Base-by-base conservation (phyloP, 2,329 filamentous ascomycete species). In the Cordyceps cateniannulata region DNA sequence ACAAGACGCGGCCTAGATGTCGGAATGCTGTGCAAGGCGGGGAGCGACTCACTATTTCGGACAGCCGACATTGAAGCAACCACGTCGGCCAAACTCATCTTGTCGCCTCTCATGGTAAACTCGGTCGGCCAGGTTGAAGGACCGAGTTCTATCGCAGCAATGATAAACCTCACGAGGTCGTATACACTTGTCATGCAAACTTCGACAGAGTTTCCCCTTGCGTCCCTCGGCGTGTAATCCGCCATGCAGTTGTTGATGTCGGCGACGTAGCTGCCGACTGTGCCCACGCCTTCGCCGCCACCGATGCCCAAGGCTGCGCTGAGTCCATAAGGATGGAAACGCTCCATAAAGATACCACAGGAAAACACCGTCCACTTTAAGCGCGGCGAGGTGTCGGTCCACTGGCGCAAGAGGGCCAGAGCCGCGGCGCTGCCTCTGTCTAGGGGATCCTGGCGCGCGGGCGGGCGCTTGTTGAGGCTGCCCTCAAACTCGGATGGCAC, bases 401-500 rank as follows among this genome's bases (percentile, higher is more conserved):
- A 86, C 53, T 84, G 77, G 52, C 80, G 77, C 4, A 90, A 73
- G 18, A 82, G 76, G 1, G 77, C 75, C 6, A 87, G 75, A 1
- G 86, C 85, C n/a, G 78, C 76, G 12, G 76, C 75, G 24, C 82
- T 83, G 22, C 81, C 82, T 50, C 83, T 82, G 69, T 90, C 85
- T 25, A 90, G 74, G 2, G 84, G 79, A 61, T 88, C 85, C 60
- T 78, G 74, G 32, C 64, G 65, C 14, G 59, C 47, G 5, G 75
- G 22, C 1, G 81, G 79, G 53, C 87, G 79, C 49, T 81, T 77
- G 20, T 73, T 72, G 18, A 88, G 77, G 35, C 77, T 77, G 1
- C 89, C 89, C 73, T 91, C 87, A 66, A 91, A 92, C 66, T 91
- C 89, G 7, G 88, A 87, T 1, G 89, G 88, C 3, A 90, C 85